Conservation (phyloP, 1,284 basidiomycete genomes). For the Coniferiporia sulphurascens region DNA sequence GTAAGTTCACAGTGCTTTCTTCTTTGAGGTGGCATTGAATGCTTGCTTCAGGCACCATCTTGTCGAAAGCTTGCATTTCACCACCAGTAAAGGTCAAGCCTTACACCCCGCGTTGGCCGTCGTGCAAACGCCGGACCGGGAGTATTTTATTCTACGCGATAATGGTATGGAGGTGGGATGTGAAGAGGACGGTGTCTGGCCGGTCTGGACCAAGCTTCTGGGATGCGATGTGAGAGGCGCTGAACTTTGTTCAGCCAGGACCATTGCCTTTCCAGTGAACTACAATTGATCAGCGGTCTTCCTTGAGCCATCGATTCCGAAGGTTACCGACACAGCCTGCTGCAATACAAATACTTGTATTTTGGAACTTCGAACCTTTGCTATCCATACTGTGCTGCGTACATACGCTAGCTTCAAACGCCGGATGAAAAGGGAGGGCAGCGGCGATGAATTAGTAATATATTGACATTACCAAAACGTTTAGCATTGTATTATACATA, state of each 20-base stretch:
- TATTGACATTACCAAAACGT: too few species aligned
- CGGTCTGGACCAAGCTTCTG: conserved; percentile 57
- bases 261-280: not conserved
- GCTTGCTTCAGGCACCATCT: conserved; percentile 53
- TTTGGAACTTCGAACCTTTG: not conserved
- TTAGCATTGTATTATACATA: too few species aligned
- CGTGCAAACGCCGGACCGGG: conserved; percentile 60
- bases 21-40: not conserved
- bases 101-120: conserved; percentile 61
- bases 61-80: conserved; percentile 69
- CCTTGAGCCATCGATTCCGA: not conserved
- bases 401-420: too few species aligned
- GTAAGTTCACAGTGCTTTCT: conserved; percentile 33
- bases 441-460: too few species aligned
- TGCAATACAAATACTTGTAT: not conserved
- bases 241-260: not conserved
- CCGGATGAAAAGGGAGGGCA: too few species aligned
- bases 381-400: too few species aligned
- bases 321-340: not conserved
- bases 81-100: conserved; percentile 31
- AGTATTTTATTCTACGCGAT: conserved; percentile 62
- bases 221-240: conserved; percentile 37
- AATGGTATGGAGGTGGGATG: conserved; percentile 73
- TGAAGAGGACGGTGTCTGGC: conserved; percentile 64
- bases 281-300: not conserved